Evolutionary conservation across 306 rosid genomes (phyloP).

Genomic region (Delonix regia): DNA sequence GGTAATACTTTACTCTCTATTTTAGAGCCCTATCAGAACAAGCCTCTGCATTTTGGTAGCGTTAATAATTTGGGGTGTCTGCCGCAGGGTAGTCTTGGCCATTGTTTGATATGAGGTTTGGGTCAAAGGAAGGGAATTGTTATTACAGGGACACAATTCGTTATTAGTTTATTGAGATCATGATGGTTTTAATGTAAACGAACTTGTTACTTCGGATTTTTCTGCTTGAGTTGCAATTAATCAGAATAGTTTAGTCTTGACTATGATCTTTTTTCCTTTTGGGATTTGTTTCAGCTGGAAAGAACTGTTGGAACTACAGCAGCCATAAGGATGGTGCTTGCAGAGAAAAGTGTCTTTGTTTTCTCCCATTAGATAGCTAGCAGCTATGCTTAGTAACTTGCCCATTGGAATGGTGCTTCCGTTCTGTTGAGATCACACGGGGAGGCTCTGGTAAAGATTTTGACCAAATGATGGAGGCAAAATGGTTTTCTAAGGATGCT

Average conservation of each 20-base stretch:
- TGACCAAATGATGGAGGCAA: background rate
- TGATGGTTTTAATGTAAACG: background rate
- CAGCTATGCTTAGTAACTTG: background rate
- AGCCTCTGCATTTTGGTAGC: background rate
- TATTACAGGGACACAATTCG: background rate
- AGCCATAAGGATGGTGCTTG: conserved; percentile 44
- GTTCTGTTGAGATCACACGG: background rate
- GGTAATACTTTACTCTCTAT: conserved; percentile 50
- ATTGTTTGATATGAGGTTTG: background rate
- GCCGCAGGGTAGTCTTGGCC: background rate
- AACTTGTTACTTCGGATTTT: background rate
- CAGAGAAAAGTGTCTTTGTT: conserved; percentile 52
- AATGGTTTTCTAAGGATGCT: conserved; percentile 3
- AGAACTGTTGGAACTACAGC: conserved; percentile 51
- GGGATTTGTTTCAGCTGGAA: conserved; percentile 44
- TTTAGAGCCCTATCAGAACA: background rate
- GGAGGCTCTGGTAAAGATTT: conserved; percentile 16
- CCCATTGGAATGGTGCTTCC: background rate
- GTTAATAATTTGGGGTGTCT: background rate
- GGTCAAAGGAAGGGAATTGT: background rate
- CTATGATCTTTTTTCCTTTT: background rate
- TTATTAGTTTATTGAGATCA: conserved; percentile 4
- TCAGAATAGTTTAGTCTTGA: background rate
- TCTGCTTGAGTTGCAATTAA: background rate
- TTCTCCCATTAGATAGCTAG: conserved; percentile 37